Percentiles rank a stretch among this genome's conserved stretches.
phyloP scores from a whole-genome alignment of 176 grass and related monocot species.

The Pharus latifolius region DNA sequence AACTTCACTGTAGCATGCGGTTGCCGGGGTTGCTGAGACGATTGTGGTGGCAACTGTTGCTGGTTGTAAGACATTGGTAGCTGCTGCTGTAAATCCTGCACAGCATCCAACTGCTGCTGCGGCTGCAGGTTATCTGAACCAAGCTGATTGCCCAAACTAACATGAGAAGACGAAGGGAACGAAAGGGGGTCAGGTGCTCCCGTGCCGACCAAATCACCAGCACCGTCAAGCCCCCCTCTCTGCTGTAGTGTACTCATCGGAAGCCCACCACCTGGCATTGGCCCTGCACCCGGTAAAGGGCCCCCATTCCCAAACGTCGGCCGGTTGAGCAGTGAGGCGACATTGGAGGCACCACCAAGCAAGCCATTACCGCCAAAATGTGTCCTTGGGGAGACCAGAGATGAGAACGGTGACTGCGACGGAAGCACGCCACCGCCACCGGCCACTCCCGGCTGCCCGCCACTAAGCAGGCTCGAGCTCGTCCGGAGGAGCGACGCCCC shows the following conservation, averaged over 20 bases:
- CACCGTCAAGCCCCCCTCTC: conserved; percentile 32
- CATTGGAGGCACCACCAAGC: conserved; percentile 59
- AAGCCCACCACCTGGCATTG: conserved; percentile 27
- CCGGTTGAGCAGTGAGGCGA: conserved; percentile 60
- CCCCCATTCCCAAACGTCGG: conserved; percentile 41
- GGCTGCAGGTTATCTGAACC: conserved; percentile 45
- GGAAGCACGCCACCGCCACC: conserved; percentile 26
- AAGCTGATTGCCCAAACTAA: conserved; percentile 35
- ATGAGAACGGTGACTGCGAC: conserved; percentile 65
- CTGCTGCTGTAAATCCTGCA: conserved; percentile 48
- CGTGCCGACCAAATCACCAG: conserved; percentile 13
- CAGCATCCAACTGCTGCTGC: conserved; percentile 37
- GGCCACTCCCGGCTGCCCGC: conserved; percentile 33
- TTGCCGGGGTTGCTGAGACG: conserved; percentile 31
- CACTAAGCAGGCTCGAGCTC: conserved; percentile 60
- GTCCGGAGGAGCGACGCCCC: conserved; percentile 62
- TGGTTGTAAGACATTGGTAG: conserved; percentile 55
- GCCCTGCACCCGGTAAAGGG: conserved; percentile 17
- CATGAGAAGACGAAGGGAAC: conserved; percentile 51
- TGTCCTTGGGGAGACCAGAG: conserved; percentile 58
- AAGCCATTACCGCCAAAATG: conserved; percentile 64
- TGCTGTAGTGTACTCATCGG: conserved; percentile 41
- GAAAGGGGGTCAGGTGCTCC: conserved; percentile 44
- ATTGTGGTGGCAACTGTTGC: conserved; percentile 44
- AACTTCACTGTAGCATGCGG: conserved; percentile 58